Evolutionary conservation across 164 flowering plant species (phyloP).

Genomic region (Aristolochia fimbriata): DNA sequence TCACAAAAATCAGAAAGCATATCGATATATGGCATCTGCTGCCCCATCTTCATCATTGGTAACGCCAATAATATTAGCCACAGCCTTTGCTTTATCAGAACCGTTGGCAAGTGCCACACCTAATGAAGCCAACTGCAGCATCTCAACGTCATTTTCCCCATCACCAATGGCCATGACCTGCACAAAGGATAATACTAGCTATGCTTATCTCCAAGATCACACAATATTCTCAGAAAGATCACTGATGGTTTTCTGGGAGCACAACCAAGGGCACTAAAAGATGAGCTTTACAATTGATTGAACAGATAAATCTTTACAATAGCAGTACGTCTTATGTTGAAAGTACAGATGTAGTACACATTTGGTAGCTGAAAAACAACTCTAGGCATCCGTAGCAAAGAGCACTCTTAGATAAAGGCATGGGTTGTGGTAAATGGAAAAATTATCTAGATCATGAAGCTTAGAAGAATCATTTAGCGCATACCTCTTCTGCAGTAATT

Average conservation of each 20-base stretch:
- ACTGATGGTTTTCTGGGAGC: no score
- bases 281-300: no score
- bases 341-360: no score
- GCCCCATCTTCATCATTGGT: conserved; percentile 97
- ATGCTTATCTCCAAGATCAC: neutral
- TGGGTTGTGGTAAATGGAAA: no score
- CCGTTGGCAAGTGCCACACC: conserved; percentile 91
- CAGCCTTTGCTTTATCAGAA: conserved; percentile 75
- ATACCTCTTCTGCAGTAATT: conserved; percentile 58
- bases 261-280: no score
- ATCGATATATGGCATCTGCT: conserved; percentile 89
- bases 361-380: no score
- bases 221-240: neutral
- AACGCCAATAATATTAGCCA: conserved; percentile 59
- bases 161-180: conserved; percentile 96
- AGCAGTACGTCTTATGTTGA: no score
- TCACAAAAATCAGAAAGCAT: conserved; percentile 52
- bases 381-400: no score
- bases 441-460: no score
- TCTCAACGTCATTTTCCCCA: conserved; percentile 91
- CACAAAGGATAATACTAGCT: neutral
- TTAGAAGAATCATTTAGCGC: neutral
- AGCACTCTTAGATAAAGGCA: no score
- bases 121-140: conserved; percentile 83
- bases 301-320: no score